Base-by-base conservation (phyloP, 1,284 basidiomycete genomes). In the Austroboletus novae-zelandiae region DNA sequence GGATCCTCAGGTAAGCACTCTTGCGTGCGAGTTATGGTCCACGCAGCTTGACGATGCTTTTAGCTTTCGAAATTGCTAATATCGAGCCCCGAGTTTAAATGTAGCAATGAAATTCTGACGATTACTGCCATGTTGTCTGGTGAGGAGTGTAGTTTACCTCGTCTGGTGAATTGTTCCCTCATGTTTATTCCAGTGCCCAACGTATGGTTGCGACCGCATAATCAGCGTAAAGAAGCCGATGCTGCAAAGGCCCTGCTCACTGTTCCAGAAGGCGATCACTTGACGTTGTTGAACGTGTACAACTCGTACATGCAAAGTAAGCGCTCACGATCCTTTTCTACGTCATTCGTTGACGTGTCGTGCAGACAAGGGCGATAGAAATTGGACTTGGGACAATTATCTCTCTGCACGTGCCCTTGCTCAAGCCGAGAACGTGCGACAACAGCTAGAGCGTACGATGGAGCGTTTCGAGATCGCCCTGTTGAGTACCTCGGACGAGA, bases 71-170 rank as follows among this genome's bases (percentile, higher is more conserved):
- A 98, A 72, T 90, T 97, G 84, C 81, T 99, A 50, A 94, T 98
- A 55, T 83, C 86, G 56, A 95, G 91, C 63, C 91, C 94, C 13
- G 93, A 98, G 67, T 98, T 98, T 76, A 86, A 86, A 52, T 99
- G 96, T 73, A 94, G 91, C 57, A 95, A 98, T 65, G 97, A 99
- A 68, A 90, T 98, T 47, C 72, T 99, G 50, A 94, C 90, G 1
- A 93, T 99, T 51, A 93, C 93, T 1, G 91, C 96, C 1, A 98
- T 98, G 95, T 77, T 99, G 48, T 96, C 92, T 30, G 87, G 91
- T 91, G 60, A 14, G 79, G 65, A 23, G 5, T 5, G 17, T 27
- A 6, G 4, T 44, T 34, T 2, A 25, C 9, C n/a, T 48, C 18
- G 29, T 36, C 37, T 20, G 31, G 49, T 34, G 20, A 43, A 23